A percentile compares a stretch with the other conserved stretches of the same genome.
These are phyloP conservation scores for Maudiozyma pseudohumilis DNA, from an alignment of 805 yeast genomes.

Conservation along the genomic window DNA sequence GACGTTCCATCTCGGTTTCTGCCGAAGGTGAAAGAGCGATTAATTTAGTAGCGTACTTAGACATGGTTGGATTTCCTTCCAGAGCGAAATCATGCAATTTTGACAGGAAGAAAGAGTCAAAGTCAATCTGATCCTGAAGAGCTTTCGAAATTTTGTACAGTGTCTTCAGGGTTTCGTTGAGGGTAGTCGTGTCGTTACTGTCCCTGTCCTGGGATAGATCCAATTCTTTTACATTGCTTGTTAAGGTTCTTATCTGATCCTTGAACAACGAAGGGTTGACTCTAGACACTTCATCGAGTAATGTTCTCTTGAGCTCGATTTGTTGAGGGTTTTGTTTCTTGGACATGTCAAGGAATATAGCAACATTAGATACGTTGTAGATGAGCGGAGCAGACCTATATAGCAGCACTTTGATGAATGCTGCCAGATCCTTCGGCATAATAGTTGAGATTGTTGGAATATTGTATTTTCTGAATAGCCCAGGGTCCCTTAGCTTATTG, in stretches of 20 bases:
- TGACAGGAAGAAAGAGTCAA: constrained; percentile 34
- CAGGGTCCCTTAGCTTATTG: constrained; percentile 43
- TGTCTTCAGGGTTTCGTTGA: constrained; percentile 43
- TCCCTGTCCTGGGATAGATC: constrained; percentile 8
- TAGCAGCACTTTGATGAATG: constrained; percentile 46
- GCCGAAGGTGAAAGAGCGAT: constrained; percentile 39
- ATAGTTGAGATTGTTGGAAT: constrained; percentile 28
- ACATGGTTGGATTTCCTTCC: constrained; percentile 48
- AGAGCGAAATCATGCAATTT: constrained; percentile 38
- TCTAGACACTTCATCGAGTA: constrained; percentile 49
- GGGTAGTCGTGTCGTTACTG: constrained; percentile 13
- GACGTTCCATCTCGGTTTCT: constrained; percentile 32
- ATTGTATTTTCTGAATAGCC: constrained; percentile 33
- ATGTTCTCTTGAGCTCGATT: constrained; percentile 33
- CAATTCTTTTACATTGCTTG: constrained; percentile 28
- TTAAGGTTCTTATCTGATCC: constrained; percentile 45
- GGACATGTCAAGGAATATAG: constrained; percentile 36
- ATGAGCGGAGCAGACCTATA: constrained; percentile 52
- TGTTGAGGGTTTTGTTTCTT: constrained; percentile 26
- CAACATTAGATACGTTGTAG: constrained; percentile 57
- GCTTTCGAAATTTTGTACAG: constrained; percentile 48
- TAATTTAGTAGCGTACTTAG: constrained; percentile 54
- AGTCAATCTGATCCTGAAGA: constrained; percentile 39
- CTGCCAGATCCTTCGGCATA: constrained; percentile 40
- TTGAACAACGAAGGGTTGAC: constrained; percentile 56